Base-by-base conservation (phyloP, 23 red algal species). In the Agarophyton chilense region DNA sequence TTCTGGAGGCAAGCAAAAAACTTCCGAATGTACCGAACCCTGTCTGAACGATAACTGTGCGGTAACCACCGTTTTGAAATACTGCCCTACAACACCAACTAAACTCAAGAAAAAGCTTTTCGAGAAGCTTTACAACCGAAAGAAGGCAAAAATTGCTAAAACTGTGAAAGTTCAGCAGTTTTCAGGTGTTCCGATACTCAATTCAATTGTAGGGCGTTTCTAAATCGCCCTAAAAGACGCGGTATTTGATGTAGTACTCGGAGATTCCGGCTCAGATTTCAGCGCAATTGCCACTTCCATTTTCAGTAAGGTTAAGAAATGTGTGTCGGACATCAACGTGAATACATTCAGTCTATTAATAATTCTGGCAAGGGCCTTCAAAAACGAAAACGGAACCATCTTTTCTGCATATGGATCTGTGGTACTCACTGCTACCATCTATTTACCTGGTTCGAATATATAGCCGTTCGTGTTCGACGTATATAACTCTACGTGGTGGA, bases 391-490 rank as follows among this genome's bases (percentile, higher is more conserved):
- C 44, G 21, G 50, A 11, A 41, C 51, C 14, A 19, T 22, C 4
- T 11, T 78, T 18, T 52, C 0, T 31, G 24, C 73, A 32, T 51
- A 0, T 55, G 38, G 33, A 6, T 78, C 73, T 26, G 73, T 78
- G 6, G 32, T 32, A 32, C 40, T 83, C 7, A 63, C 22, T 6
- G 21, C 40, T 61, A 83, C 78, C 10, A 66, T 63, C 0, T 65
- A 83, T 0, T 24, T 83, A 24, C 49, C 78, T 0, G 49, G 78
- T 21, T 83, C 51, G 5, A 83, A 83, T 18, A 62, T 83, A 14
- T 29, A n/a, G n/a, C 32, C 62, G 78, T 83, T 25, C 78, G 78
- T 7, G 24, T 83, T n/a, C 40, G 76, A 25, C 13, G 76, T 80
- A 45, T 80, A 19, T 39, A 80, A 32, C 0, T 80, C 55, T 83